Conservation (phyloP, 2,329 filamentous ascomycete genomes). For the Colletotrichum orchidophilum region DNA sequence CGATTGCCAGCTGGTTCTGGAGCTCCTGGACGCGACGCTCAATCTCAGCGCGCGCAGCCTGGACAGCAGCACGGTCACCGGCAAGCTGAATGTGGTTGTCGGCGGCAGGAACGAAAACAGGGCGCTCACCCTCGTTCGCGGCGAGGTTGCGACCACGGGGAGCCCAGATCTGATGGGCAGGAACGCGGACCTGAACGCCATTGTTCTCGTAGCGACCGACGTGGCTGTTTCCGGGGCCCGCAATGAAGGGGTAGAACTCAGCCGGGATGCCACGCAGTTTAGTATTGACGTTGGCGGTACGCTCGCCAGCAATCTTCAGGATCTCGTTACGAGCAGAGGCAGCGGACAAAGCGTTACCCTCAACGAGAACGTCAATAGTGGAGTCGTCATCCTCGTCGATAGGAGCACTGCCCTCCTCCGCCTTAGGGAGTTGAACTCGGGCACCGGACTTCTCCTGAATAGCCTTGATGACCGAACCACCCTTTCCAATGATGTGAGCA, state of each 20-base stretch:
- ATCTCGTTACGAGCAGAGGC: constrained; percentile 87
- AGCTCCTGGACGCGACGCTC: constrained; percentile 82
- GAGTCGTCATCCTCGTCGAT: constrained; percentile 77
- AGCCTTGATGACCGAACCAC: constrained; percentile 88
- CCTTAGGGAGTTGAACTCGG: constrained; percentile 87
- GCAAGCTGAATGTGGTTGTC: constrained; percentile 85
- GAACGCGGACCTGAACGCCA: constrained; percentile 84
- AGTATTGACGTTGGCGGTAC: constrained; percentile 82
- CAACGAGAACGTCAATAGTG: constrained; percentile 85
- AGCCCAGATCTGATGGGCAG: constrained; percentile 79
- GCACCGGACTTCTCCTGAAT: constrained; percentile 92
- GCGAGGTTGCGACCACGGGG: constrained; percentile 41
- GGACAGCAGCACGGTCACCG: constrained; percentile 85
- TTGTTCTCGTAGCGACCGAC: constrained; percentile 76
- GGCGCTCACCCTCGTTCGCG: constrained; percentile 63
- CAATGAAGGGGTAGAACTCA: constrained; percentile 96
- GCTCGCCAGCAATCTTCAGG: constrained; percentile 86
- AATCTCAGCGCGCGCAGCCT: constrained; percentile 81
- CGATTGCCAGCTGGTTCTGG: constrained; percentile 76
- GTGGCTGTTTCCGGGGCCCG: constrained; percentile 77
- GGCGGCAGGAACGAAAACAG: constrained; percentile 76
- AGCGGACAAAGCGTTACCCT: constrained; percentile 90
- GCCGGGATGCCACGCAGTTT: constrained; percentile 86
- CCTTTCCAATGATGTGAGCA: constrained; percentile 91
- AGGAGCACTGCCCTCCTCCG: constrained; percentile 67